Base-by-base conservation (phyloP, 306 rosid species). In the Medicago lupulina region DNA sequence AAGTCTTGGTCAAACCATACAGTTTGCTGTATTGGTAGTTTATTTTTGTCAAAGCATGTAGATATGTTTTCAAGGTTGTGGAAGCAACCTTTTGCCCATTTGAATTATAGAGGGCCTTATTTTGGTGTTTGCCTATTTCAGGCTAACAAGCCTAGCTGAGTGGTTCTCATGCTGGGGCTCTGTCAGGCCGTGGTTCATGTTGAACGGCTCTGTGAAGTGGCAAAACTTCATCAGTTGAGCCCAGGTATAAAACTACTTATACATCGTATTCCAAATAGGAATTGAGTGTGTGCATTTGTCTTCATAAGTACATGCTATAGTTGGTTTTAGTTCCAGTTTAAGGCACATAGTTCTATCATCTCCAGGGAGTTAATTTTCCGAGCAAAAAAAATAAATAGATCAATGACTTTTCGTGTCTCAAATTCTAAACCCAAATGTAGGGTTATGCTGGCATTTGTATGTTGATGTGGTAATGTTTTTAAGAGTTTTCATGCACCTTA, bases 61-160 rank as follows among this genome's bases (percentile, higher is more conserved):
- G 74, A 3, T 47, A 21, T 17, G 19, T 80, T 60, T 54, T 23
- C 16, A 44, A 49, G 63, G 74, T 40, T 70, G 60, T 73, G 65
- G 39, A 79, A 53, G 70, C 55, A 44, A 73, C 49, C 67, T 31
- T 69, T 69, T 74, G 74, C 64, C 63, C 70, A 10, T 31, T 16
- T 12, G 82, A 39, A 73, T 50, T 17, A 73, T 18, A 0, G 73
- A 82, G 70, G 81, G 75, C 46, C 80, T 67, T 69, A 81, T 76
- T 64, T 49, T 43, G 70, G 80, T 84, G 75, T 77, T 79, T 83
- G 78, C 71, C 81, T 76, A 13, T 83, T 83, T 79, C 81, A 83
- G 84, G 79, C 84, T 79, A 75, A 53, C 79, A 17, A 64, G 81
- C 76, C 73, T 58, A 71, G 81, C 65, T 75, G 75, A 83, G 75